Conservation (phyloP, 495 filamentous ascomycete species). For the Evernia prunastri region DNA sequence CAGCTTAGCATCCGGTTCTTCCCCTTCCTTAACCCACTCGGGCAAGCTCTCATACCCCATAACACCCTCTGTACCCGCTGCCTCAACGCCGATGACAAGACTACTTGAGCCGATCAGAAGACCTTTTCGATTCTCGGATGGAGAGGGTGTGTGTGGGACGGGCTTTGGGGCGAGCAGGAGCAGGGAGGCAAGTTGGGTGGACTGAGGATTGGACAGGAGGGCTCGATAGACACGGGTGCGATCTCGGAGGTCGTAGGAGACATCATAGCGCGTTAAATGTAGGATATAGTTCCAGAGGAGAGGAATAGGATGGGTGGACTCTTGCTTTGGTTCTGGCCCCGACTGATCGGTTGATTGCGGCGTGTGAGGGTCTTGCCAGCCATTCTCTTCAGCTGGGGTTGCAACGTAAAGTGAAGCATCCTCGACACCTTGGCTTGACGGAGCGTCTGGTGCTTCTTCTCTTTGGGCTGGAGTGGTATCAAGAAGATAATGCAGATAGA, state of each 20-base stretch:
- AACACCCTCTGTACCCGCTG: constrained; percentile 58
- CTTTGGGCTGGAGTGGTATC: constrained; percentile 26
- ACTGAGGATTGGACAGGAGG: constrained; percentile 64
- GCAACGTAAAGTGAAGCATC: neutral
- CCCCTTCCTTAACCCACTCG: constrained; percentile 73
- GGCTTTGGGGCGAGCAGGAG: constrained; percentile 92
- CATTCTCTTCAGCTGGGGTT: constrained; percentile 18
- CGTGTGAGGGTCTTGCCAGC: constrained; percentile 20
- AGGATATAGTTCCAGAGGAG: constrained; percentile 79
- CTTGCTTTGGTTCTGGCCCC: constrained; percentile 21
- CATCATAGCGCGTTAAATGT: constrained; percentile 81
- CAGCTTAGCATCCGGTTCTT: constrained; percentile 71
- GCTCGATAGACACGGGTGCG: constrained; percentile 81
- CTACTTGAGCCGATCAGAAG: constrained; percentile 76
- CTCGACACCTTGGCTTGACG: neutral
- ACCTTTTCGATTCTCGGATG: constrained; percentile 69
- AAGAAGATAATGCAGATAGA: constrained; percentile 85
- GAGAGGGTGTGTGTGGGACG: constrained; percentile 77
- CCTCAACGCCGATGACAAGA: constrained; percentile 69
- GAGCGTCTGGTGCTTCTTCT: neutral
- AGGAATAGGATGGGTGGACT: constrained; percentile 55
- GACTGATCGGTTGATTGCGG: constrained; percentile 33
- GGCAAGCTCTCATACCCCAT: constrained; percentile 72
- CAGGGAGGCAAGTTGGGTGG: constrained; percentile 78
- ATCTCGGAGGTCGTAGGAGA: constrained; percentile 90